Conservation (phyloP, 768 basidiomycete genomes). For the Xanthoconium purpureum region DNA sequence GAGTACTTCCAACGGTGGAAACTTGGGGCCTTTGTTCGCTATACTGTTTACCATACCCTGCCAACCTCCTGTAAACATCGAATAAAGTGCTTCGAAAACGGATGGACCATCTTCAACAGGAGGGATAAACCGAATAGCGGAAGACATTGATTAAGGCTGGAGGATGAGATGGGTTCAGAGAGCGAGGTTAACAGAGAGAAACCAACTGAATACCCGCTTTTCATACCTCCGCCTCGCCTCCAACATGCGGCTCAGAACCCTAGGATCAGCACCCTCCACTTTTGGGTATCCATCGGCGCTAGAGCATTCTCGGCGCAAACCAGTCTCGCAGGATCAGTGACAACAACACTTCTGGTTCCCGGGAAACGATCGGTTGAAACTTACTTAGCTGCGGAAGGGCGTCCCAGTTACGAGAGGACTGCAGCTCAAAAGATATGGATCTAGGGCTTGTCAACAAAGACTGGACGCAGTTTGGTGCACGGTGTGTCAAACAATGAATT, state of each 20-base stretch:
- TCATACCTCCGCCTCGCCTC: conserved; percentile 14
- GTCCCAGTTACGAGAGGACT: background rate
- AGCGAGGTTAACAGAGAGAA: background rate
- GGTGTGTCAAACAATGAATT: too few relatives aligned
- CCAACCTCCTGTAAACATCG: conserved; percentile 12
- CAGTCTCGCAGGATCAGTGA: background rate
- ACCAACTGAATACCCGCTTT: background rate
- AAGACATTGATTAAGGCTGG: conserved; percentile 8
- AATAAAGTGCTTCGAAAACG: conserved; percentile 4
- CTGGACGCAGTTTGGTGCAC: background rate
- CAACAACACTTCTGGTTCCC: background rate
- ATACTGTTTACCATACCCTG: conserved; percentile 10
- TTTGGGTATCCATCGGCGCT: conserved; percentile 7
- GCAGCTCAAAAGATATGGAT: background rate
- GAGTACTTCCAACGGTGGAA: conserved; percentile 26
- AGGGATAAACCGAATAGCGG: conserved; percentile 20
- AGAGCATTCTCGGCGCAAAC: background rate
- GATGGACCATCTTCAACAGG: conserved; percentile 14
- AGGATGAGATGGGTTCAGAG: background rate
- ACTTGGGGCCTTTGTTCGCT: conserved; percentile 13
- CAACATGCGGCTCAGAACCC: conserved; percentile 12
- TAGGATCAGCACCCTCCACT: conserved; percentile 17
- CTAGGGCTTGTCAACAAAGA: background rate
- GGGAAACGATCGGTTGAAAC: background rate
- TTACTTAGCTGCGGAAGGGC: background rate